These are phyloP conservation scores for Trametes gibbosa DNA, from an alignment of 768 basidiomycete species.

Conservation along the genomic window DNA sequence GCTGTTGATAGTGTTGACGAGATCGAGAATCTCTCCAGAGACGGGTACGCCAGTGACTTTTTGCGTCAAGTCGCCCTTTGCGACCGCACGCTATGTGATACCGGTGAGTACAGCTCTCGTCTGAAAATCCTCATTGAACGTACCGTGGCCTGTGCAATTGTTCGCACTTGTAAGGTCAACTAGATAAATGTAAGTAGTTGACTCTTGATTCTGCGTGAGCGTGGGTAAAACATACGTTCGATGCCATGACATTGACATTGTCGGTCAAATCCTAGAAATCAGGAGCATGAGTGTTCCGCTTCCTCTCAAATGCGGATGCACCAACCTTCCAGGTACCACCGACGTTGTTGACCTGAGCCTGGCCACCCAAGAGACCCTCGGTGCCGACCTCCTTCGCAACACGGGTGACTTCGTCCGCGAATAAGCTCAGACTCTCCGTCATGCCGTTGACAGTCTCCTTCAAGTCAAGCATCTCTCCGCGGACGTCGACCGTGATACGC, in stretches of 20 bases:
- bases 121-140: conserved; percentile 27
- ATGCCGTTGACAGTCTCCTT: conserved; percentile 95
- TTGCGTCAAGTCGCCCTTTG: conserved; percentile 87
- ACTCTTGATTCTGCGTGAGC: background rate
- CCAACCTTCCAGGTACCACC: conserved; percentile 90
- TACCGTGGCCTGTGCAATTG: conserved; percentile 90
- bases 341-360: conserved; percentile 90
- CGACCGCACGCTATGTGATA: conserved; percentile 75
- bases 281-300: background rate
- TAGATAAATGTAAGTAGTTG: conserved; percentile 27
- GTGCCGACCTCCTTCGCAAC: conserved; percentile 98
- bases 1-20: conserved; percentile 97
- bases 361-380: conserved; percentile 92
- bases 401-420: conserved; percentile 79
- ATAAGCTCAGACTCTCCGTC: conserved; percentile 84
- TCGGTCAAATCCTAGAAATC: conserved; percentile 76
- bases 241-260: conserved; percentile 95
- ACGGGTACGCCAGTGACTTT: conserved; percentile 93
- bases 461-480: conserved; percentile 87
- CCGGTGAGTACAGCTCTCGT: background rate
- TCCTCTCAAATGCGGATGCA: background rate
- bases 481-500: conserved; percentile 88
- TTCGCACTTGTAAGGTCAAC: conserved; percentile 91
- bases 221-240: conserved; percentile 56
- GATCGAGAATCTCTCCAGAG: conserved; percentile 91